These are phyloP conservation scores for Eucalyptus shirleyi DNA, from an alignment of 345 rosid genomes.

Conservation along the genomic window DNA sequence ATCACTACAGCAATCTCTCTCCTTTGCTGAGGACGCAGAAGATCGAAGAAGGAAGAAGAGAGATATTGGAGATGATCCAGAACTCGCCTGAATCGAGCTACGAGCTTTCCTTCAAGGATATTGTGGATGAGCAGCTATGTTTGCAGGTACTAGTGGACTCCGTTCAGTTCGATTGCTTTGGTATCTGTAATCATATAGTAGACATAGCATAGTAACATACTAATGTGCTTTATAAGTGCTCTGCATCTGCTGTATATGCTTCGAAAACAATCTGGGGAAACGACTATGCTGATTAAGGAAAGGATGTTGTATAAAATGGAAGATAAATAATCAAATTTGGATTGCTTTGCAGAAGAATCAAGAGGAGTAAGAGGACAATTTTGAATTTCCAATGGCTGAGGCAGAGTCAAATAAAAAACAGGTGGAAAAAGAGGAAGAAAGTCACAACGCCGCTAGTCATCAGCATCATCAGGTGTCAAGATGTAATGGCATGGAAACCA, in stretches of 20 bases:
- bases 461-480: slow-evolving; percentile 5
- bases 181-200: neutral
- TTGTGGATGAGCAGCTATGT: slow-evolving; percentile 14
- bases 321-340: neutral
- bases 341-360: neutral
- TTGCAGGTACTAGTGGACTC: neutral
- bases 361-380: neutral
- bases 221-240: neutral
- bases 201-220: neutral
- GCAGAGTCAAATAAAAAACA: neutral
- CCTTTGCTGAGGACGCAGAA: neutral
- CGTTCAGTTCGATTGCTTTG: neutral
- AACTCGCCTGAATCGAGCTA: slow-evolving; percentile 22
- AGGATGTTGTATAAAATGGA: neutral
- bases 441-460: neutral
- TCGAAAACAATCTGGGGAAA: neutral
- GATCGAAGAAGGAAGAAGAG: slow-evolving; percentile 30
- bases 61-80: slow-evolving; percentile 35
- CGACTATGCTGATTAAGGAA: neutral
- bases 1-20: slow-evolving; percentile 8
- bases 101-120: slow-evolving; percentile 46
- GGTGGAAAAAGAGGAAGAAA: neutral
- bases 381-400: neutral
- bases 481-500: slow-evolving; percentile 22
- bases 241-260: neutral